These are phyloP conservation scores for Ashbya aceris DNA, from an alignment of 1,139 yeast genomes.

Conservation along the genomic window DNA sequence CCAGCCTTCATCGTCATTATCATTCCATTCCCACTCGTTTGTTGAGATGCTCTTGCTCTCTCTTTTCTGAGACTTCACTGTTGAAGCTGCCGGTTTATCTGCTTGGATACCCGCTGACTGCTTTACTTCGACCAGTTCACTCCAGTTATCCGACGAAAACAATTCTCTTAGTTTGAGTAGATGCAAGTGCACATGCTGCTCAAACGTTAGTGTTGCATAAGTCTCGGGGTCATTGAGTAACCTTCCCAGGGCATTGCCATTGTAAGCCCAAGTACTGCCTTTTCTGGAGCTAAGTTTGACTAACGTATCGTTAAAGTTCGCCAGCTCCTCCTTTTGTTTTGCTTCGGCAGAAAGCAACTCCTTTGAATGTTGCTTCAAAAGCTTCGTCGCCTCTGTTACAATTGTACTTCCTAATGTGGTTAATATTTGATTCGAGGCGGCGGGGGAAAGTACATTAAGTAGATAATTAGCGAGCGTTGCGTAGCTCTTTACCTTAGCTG, in stretches of 20 bases:
- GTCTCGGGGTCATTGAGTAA: constrained; percentile 19
- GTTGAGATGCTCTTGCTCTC: neutral
- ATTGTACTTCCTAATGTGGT: constrained; percentile 15
- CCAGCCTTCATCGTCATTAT: constrained; percentile 16
- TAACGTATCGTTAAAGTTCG: constrained; percentile 11
- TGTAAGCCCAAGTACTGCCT: constrained; percentile 13
- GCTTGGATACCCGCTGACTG: neutral
- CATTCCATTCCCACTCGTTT: constrained; percentile 22
- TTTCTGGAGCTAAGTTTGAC: constrained; percentile 9
- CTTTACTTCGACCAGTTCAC: neutral
- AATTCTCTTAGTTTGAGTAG: constrained; percentile 13
- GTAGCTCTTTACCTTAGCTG: constrained; percentile 12
- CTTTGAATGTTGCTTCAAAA: constrained; percentile 19
- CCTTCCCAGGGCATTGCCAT: constrained; percentile 13
- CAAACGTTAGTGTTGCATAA: constrained; percentile 19
- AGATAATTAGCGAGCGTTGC: constrained; percentile 14
- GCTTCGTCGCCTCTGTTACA: constrained; percentile 19
- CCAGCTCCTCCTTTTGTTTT: constrained; percentile 8
- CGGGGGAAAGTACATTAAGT: constrained; percentile 4
- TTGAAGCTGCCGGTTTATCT: neutral
- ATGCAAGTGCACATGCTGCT: constrained; percentile 17
- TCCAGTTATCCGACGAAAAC: constrained; percentile 12
- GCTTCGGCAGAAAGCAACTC: constrained; percentile 13
- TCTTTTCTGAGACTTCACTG: neutral
- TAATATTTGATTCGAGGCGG: constrained; percentile 9